These are phyloP conservation scores for Penicillium thymicola DNA, from an alignment of 2,329 filamentous ascomycete genomes.

Conservation along the genomic window DNA sequence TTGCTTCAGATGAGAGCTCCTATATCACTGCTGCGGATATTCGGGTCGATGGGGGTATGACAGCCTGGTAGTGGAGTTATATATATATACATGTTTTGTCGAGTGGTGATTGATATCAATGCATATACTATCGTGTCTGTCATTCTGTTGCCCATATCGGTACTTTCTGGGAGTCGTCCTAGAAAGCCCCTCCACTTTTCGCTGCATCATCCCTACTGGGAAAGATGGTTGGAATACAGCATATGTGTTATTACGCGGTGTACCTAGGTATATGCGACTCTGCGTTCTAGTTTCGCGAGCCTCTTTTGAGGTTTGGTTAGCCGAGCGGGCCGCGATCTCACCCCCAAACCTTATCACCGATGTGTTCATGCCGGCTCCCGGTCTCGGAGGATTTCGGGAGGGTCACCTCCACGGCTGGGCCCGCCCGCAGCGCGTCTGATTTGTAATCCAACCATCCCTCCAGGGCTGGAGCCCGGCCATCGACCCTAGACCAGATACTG, in stretches of 20 bases:
- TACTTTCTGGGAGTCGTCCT: background rate
- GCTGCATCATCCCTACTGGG: background rate
- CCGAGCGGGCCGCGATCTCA: conserved; percentile 23
- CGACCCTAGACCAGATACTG: background rate
- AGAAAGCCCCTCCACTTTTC: background rate
- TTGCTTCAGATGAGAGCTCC: conserved; percentile 3
- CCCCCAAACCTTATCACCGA: conserved; percentile 17
- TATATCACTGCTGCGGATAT: conserved; percentile 6
- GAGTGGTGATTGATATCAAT: background rate
- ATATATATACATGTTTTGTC: background rate
- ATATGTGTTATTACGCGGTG: background rate
- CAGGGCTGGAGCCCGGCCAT: too few species aligned
- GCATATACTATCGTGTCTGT: background rate
- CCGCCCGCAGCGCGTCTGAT: background rate
- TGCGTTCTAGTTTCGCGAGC: background rate
- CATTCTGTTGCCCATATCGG: background rate
- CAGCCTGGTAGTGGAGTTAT: background rate
- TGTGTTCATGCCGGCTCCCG: background rate
- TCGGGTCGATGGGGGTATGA: conserved; percentile 5
- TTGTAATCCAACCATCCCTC: background rate
- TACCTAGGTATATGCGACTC: background rate
- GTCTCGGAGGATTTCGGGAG: background rate
- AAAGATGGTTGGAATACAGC: background rate
- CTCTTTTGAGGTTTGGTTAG: conserved; percentile 6
- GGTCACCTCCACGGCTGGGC: background rate